Base-by-base conservation (phyloP, 495 filamentous ascomycete genomes). In the Lophiotrema nucula region DNA sequence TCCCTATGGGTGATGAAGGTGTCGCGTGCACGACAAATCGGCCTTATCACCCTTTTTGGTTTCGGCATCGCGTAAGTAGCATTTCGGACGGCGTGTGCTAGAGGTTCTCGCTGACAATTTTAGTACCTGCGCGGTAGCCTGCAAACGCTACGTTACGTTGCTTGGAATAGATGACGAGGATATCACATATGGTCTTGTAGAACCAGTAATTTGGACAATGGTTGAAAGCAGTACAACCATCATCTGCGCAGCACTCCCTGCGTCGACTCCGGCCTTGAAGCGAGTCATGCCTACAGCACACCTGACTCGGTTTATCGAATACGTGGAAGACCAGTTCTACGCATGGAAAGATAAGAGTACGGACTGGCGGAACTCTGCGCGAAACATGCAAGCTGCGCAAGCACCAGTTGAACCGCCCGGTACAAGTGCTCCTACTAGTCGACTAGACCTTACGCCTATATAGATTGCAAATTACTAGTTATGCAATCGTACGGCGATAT, bases 161-260 rank as follows among this genome's bases (percentile, higher is more conserved):
- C 39, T 43, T 18, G 8, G 6, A 8, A 43, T 43, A 6, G 39
- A 43, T 43, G 39, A 43, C 39, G 19, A 43, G 10, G 19, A 43
- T 21, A 12, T 43, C 6, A 43, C 39, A 18, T 43, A 6, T 21
- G 19, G 39, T 21, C 10, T 43, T 8, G 39, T 43, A 11, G 11
- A 43, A 18, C 39, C 39, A 13, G 10, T 6, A 6, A 43, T 43
- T 11, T 43, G 39, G 39, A 43, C 39, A 10, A 43, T 43, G 39
- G 19, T 43, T 21, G 39, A 43, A 43, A 43, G 39, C 19, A 43
- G 39, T 21, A 43, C 39, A 21, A 43, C 39, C 19, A 43, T 43
- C 19, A 21, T 43, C 6, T 43, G 39, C 18, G 39, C 39, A 11
- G 39, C 39, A 11, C 39, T 43, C 6, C 39, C 39, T 6, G 39